phyloP scores from a whole-genome alignment of 139 green algal species.

The Coelastrella sp. region DNA sequence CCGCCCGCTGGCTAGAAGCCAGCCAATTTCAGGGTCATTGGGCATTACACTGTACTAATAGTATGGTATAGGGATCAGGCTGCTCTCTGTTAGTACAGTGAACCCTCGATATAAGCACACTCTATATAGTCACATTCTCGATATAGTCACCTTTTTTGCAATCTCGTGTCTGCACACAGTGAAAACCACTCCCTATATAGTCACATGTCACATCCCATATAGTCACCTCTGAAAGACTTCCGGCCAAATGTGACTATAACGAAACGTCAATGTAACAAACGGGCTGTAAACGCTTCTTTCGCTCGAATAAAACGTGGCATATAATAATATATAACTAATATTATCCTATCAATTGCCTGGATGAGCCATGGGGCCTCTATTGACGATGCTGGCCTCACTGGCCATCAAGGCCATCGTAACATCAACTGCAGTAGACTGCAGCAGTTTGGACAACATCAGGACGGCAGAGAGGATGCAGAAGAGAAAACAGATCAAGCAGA shows the following conservation, averaged over 20 bases:
- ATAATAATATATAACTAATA: background rate
- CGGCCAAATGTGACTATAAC: background rate
- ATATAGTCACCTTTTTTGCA: background rate
- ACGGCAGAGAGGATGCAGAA: too few species aligned
- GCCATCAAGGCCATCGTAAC: too few species aligned
- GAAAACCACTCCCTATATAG: background rate
- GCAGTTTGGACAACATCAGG: too few species aligned
- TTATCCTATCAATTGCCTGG: background rate
- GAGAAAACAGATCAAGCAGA: too few species aligned
- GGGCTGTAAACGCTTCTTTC: background rate
- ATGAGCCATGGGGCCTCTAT: background rate
- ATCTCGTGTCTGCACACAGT: background rate
- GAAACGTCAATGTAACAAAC: background rate
- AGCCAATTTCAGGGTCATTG: too few species aligned
- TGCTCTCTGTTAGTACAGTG: background rate
- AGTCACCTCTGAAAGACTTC: background rate
- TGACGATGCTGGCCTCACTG: too few species aligned
- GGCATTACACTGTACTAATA: too few species aligned
- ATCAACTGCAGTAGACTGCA: too few species aligned
- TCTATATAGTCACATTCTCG: background rate
- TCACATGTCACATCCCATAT: background rate
- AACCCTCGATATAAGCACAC: background rate
- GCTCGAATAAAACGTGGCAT: background rate
- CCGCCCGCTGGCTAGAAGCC: too few species aligned
- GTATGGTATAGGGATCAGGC: too few species aligned